Base-by-base conservation (phyloP, 257 asterid genomes). In the Craterostigma plantagineum region DNA sequence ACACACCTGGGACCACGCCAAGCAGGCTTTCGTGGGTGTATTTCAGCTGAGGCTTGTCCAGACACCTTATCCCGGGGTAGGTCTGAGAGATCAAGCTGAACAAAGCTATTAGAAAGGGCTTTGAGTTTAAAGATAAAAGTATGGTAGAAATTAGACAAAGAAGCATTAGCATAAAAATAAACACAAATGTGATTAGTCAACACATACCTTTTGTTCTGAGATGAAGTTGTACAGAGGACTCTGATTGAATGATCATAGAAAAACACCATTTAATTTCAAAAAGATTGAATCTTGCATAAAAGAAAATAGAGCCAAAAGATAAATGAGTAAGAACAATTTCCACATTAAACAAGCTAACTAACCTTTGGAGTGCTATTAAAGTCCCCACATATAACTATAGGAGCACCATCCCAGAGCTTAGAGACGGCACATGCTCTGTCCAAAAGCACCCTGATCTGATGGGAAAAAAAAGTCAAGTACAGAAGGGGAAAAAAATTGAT, bases 281-380 rank as follows among this genome's bases (percentile, higher is more conserved):
- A 34, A 7, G 58, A 52, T 56, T 3, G 35, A 36, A 16, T 15
- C 23, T 34, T 9, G 58, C 36, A 33, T 48, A n/a, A n/a, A n/a
- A n/a, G n/a, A n/a, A 42, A 16, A 64, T 9, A 49, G 39, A 54
- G 53, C 27, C 58, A 44, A 37, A 46, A 37, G 34, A 36, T 12
- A 35, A 18, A 54, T 42, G n/a, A 15, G 8, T 48, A 53, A 54
- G 36, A 48, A 46, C 0, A 49, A 34, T 43, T 17, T 35, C 18
- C 49, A 53, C 23, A 44, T 11, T 51, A 10, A 55, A 34, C 55
- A 35, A 17, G 53, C 57, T 9, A 45, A 63, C 54, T 40, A 18
- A 82, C 97, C 90, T 76, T 63, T 1, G 97, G 97, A 18, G 91
- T 87, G 74, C 93, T 68, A 73, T 87, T 87, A 63, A 87, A 87